A percentile compares a stretch with the other conserved stretches of the same genome.
phyloP scores from a whole-genome alignment of 345 rosid genomes.

The Viola odorata region DNA sequence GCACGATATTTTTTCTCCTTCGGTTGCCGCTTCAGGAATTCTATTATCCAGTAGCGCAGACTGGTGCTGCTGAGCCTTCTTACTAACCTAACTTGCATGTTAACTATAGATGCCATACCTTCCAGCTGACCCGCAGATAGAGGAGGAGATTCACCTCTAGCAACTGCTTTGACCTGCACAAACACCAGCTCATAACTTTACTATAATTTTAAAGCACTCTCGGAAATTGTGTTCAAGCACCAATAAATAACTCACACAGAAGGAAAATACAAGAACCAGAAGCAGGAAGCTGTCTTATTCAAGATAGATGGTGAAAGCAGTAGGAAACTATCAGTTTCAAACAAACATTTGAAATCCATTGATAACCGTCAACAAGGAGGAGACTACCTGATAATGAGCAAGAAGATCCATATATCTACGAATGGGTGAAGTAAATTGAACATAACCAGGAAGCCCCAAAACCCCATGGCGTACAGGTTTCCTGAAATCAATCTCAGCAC shows the following conservation, averaged over 20 bases:
- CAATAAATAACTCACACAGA: not conserved
- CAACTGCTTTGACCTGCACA: constrained; percentile 69
- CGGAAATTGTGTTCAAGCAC: not conserved
- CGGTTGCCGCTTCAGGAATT: constrained; percentile 70
- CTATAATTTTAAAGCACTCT: no score
- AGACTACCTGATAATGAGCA: constrained; percentile 88
- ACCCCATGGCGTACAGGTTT: constrained; percentile 84
- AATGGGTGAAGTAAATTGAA: constrained; percentile 95
- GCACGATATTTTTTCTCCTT: constrained; percentile 66
- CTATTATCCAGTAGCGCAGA: constrained; percentile 88
- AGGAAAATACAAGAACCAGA: no score
- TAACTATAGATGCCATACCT: constrained; percentile 66
- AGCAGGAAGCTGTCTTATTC: no score
- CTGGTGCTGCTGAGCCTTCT: constrained; percentile 56
- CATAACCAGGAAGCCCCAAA: constrained; percentile 90
- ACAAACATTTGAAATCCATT: not conserved
- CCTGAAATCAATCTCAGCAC: constrained; percentile 82
- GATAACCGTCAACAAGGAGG: not conserved
- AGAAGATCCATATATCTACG: constrained; percentile 96
- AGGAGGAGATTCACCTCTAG: constrained; percentile 76
- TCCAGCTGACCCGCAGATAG: constrained; percentile 85
- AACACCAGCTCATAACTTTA: no score
- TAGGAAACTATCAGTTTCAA: no score
- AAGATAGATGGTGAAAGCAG: no score
- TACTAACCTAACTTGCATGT: constrained; percentile 51